Conservation (phyloP, 306 rosid genomes). For the Prinsepia uniflora region DNA sequence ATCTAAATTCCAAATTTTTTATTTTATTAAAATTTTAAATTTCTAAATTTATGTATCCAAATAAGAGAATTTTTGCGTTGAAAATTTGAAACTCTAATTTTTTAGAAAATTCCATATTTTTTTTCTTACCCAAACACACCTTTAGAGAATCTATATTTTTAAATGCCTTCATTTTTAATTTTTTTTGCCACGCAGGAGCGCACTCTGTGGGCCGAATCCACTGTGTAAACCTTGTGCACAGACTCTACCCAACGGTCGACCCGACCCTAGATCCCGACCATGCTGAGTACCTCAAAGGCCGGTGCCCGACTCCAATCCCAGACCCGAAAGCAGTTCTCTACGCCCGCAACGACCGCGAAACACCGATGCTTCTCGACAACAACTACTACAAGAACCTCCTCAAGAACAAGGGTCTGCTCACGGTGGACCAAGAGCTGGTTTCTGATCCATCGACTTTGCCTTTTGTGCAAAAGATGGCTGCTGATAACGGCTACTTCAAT, state of each 20-base stretch:
- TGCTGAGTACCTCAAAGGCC: constrained; percentile 49
- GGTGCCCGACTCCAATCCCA: constrained; percentile 72
- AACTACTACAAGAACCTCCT: constrained; percentile 66
- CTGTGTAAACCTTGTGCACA: constrained; percentile 52
- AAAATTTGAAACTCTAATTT: no score
- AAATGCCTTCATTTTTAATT: not conserved
- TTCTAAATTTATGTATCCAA: no score
- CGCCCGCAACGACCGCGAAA: constrained; percentile 54
- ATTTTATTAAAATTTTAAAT: no score
- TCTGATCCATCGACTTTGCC: constrained; percentile 61
- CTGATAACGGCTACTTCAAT: constrained; percentile 55
- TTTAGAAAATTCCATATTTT: no score
- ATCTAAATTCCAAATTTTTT: no score
- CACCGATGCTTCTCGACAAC: constrained; percentile 78
- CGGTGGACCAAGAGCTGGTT: constrained; percentile 54
- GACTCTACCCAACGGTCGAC: constrained; percentile 66
- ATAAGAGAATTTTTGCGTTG: no score
- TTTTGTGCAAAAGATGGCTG: constrained; percentile 64
- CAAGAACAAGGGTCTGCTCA: constrained; percentile 57
- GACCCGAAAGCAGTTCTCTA: constrained; percentile 51
- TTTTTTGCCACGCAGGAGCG: constrained; percentile 38
- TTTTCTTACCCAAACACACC: no score
- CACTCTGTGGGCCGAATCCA: constrained; percentile 89
- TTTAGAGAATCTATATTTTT: no score
- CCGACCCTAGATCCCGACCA: constrained; percentile 49